Percentiles rank a stretch among this genome's conserved stretches.
phyloP scores from a whole-genome alignment of 2,329 filamentous ascomycete species.

The Phaeosphaeriaceae sp. region DNA sequence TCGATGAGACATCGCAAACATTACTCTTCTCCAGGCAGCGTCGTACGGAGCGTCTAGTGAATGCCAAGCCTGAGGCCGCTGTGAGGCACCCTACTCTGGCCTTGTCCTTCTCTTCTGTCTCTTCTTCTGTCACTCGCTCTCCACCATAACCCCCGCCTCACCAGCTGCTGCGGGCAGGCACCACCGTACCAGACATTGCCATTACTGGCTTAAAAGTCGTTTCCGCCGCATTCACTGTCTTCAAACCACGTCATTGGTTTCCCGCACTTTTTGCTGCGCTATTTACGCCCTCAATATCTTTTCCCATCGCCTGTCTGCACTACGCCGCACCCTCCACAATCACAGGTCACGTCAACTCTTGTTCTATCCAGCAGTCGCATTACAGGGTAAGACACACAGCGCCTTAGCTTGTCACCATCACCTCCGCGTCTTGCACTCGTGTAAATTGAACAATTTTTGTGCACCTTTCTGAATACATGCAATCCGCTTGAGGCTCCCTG shows the following conservation, averaged over 20 bases:
- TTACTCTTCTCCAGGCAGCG: conserved; percentile 15
- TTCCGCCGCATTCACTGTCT: not conserved
- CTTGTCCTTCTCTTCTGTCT: conserved; percentile 4
- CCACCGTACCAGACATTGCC: not conserved
- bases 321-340: not conserved
- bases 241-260: conserved; percentile 11
- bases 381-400: not conserved
- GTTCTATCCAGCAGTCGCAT: not conserved
- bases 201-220: not conserved
- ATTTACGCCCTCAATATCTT: not conserved
- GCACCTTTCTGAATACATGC: not conserved
- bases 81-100: conserved; percentile 4
- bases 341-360: not conserved
- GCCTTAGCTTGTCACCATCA: not conserved
- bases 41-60: conserved; percentile 9
- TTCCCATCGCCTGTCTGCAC: not conserved
- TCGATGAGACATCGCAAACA: conserved; percentile 2
- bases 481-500: not conserved
- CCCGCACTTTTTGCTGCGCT: not conserved
- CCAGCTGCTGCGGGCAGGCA: not conserved
- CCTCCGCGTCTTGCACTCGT: not conserved
- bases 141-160: not conserved
- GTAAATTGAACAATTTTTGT: not conserved
- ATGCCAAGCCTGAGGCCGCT: conserved; percentile 18
- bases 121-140: conserved; percentile 8